Evolutionary conservation across 2,329 filamentous ascomycete genomes (phyloP).

Genomic region (Exophiala alcalophila): DNA sequence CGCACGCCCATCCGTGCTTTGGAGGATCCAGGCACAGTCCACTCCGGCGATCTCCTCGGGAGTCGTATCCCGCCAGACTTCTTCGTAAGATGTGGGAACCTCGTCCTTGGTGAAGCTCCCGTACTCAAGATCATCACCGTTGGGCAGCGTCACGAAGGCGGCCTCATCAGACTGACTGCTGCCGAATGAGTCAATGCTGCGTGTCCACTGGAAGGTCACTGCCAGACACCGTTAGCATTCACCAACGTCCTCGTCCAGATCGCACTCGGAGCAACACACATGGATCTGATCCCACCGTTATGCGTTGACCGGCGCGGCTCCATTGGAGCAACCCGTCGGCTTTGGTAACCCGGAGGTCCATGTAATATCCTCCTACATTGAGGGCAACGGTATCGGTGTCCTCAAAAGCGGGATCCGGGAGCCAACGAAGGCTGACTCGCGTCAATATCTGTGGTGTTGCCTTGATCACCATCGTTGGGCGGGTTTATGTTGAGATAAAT

Average conservation of each 20-base stretch:
- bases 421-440: conserved; percentile 10
- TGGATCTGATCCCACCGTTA: background rate
- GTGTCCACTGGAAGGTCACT: conserved; percentile 6
- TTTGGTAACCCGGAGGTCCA: conserved; percentile 4
- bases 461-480: conserved; percentile 12
- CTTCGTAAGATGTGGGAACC: conserved; percentile 1
- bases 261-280: conserved; percentile 1
- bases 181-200: conserved; percentile 6
- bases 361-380: conserved; percentile 5
- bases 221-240: conserved; percentile 1
- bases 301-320: conserved; percentile 8
- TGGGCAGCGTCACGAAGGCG: background rate
- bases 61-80: conserved; percentile 6
- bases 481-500: too few species aligned
- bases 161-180: conserved; percentile 4
- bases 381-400: conserved; percentile 6
- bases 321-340: conserved; percentile 3
- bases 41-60: background rate
- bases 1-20: conserved; percentile 2
- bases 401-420: conserved; percentile 1
- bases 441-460: conserved; percentile 5
- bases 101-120: conserved; percentile 3
- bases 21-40: conserved; percentile 4
- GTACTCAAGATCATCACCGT: conserved; percentile 2
- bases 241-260: background rate